A percentile compares a stretch with the other conserved stretches of the same genome.
phyloP scores from a whole-genome alignment of 371 early-diverging fungal genomes.

The Mucor plumbeus region DNA sequence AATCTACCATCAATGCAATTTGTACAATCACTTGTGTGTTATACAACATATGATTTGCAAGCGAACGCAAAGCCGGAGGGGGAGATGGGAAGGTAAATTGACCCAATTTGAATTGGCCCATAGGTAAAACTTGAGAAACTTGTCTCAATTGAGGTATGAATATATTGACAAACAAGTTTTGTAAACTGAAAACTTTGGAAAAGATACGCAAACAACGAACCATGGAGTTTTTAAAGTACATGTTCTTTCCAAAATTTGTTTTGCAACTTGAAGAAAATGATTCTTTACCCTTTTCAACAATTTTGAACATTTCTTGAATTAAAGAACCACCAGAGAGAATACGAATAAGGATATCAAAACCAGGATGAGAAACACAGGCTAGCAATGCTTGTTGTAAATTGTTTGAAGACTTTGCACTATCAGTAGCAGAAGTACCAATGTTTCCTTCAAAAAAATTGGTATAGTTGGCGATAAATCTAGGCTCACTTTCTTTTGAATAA shows the following conservation, averaged over 20 bases:
- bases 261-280: neutral
- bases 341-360: slow-evolving; percentile 78
- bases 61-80: slow-evolving; percentile 58
- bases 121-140: slow-evolving; percentile 13
- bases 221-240: slow-evolving; percentile 42
- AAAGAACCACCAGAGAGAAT: slow-evolving; percentile 76
- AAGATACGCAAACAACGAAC: slow-evolving; percentile 67
- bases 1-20: slow-evolving; percentile 70
- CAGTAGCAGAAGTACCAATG: neutral
- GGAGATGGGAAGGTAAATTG: slow-evolving; percentile 25
- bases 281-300: slow-evolving; percentile 54
- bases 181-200: slow-evolving; percentile 62
- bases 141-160: slow-evolving; percentile 61
- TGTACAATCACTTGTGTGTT: slow-evolving; percentile 69
- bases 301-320: slow-evolving; percentile 63
- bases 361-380: slow-evolving; percentile 69
- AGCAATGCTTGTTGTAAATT: slow-evolving; percentile 7
- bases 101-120: slow-evolving; percentile 27
- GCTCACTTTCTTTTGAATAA: neutral
- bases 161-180: slow-evolving; percentile 70
- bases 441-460: neutral
- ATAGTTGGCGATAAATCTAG: neutral
- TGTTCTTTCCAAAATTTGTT: slow-evolving; percentile 3
- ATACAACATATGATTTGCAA: slow-evolving; percentile 79
- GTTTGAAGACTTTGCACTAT: neutral